A percentile compares a stretch with the other conserved stretches of the same genome.
These are phyloP conservation scores for Porogramme epimiltina DNA, from an alignment of 1,284 basidiomycete genomes.

Conservation along the genomic window DNA sequence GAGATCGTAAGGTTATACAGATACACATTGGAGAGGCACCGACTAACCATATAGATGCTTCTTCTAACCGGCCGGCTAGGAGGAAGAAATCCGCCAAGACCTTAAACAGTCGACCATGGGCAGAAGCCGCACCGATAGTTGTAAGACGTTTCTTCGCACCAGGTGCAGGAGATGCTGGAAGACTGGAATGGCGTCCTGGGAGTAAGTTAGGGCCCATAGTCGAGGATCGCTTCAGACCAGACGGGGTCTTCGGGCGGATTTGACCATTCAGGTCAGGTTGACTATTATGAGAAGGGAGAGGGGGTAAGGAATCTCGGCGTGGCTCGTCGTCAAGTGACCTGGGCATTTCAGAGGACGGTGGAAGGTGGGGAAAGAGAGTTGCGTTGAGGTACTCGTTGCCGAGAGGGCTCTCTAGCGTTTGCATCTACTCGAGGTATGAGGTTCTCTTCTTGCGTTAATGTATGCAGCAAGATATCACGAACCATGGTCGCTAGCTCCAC, in stretches of 20 bases:
- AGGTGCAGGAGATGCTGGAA: slow-evolving; percentile 37
- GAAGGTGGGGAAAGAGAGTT: slow-evolving; percentile 59
- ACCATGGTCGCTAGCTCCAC: slow-evolving; percentile 82
- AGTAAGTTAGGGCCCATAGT: slow-evolving; percentile 41
- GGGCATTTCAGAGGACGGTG: slow-evolving; percentile 60
- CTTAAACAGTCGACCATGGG: slow-evolving; percentile 82
- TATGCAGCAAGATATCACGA: slow-evolving; percentile 28
- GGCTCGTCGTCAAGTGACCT: slow-evolving; percentile 49
- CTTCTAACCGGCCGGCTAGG: slow-evolving; percentile 77
- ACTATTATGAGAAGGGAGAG: slow-evolving; percentile 51
- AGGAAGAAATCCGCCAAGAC: slow-evolving; percentile 88
- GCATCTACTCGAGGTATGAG: slow-evolving; percentile 42
- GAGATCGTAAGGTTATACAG: slow-evolving; percentile 1
- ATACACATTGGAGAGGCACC: background rate
- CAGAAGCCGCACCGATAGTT: slow-evolving; percentile 66
- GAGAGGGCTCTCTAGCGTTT: slow-evolving; percentile 67
- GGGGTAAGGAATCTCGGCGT: slow-evolving; percentile 42
- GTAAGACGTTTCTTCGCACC: slow-evolving; percentile 60
- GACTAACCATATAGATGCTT: slow-evolving; percentile 77
- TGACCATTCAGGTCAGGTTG: slow-evolving; percentile 58
- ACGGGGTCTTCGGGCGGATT: slow-evolving; percentile 36
- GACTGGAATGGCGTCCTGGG: slow-evolving; percentile 48
- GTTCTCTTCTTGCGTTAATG: slow-evolving; percentile 5
- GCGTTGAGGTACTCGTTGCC: slow-evolving; percentile 79
- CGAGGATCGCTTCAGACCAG: slow-evolving; percentile 54